These are phyloP conservation scores for Cyclospora cayetanensis DNA, from an alignment of 169 alveolate genomes.

Conservation along the genomic window DNA sequence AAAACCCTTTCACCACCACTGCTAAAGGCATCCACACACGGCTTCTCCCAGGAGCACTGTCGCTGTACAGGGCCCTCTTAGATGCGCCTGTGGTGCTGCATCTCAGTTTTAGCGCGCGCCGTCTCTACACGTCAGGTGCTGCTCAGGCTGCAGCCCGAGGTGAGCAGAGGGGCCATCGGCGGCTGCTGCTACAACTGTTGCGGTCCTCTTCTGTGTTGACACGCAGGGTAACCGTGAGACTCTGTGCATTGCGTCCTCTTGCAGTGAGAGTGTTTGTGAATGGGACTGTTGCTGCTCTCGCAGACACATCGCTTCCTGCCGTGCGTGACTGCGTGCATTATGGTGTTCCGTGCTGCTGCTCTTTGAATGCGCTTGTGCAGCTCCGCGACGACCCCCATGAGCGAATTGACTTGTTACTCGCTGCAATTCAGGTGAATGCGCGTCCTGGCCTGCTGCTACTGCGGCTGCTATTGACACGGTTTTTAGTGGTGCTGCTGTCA, in stretches of 20 bases:
- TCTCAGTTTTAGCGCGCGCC: not conserved
- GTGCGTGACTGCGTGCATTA: not conserved
- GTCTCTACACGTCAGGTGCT: conserved; percentile 26
- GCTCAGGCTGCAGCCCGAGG: not conserved
- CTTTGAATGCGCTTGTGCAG: not conserved
- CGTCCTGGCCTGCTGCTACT: not conserved
- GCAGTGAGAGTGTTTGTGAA: not conserved
- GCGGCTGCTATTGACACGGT: not conserved
- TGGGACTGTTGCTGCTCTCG: not conserved
- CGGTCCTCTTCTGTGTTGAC: not conserved
- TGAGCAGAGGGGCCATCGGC: not conserved
- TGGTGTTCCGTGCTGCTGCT: not conserved
- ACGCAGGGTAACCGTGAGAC: not conserved
- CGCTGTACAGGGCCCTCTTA: not conserved
- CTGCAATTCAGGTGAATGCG: not conserved
- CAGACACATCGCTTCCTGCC: not conserved
- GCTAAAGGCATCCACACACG: too few species aligned
- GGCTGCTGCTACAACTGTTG: conserved; percentile 6
- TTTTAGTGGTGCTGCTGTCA: not conserved
- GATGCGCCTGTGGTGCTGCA: not conserved
- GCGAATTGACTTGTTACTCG: not conserved
- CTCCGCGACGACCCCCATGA: conserved; percentile 16
- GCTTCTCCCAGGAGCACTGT: not conserved
- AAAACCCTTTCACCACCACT: too few species aligned
- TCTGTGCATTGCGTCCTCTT: not conserved